Base-by-base conservation (phyloP, 2,329 filamentous ascomycete genomes). In the Fusarium chaquense region DNA sequence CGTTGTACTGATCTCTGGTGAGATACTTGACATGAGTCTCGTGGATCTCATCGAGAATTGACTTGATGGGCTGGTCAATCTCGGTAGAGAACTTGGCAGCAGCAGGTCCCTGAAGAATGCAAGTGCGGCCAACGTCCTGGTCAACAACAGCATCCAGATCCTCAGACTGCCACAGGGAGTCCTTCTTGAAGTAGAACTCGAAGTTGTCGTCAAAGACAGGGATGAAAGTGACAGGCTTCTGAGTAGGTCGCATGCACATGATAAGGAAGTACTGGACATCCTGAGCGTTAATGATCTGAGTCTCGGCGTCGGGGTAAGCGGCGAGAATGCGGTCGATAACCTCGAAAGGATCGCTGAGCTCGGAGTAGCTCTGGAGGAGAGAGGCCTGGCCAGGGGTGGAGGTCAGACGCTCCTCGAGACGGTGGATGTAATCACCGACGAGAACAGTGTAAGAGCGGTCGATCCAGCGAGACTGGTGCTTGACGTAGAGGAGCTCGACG, bases 171-270 rank as follows among this genome's bases (percentile, higher is more conserved):
- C 96, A 99, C 10, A 99, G 87, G 2, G 96, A 99, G 80, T 99
- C 96, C 85, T 99, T 99, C 90, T 99, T 99, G 91, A 99, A 99
- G 85, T 93, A 99, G 83, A 97, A 97, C 79, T 99, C 96, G 73
- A 99, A 99, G 78, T 95, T 97, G 69, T 97, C 94, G 75, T 99
- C 96, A 24, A 99, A 86, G n/a, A 92, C 86, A 7, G 96, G 96
- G 32, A 99, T 94, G 78, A 99, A 99, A 1, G 95, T 96, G 30
- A 97, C 93, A 4, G 96, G 96, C 87, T 99, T 99, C 85, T 99
- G 96, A 41, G 91, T 91, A 49, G 92, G 93, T 38, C 94, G 91
- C 82, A 96, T 91, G 86, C 94, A 98, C 44, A 99, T 90, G 35
- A 97, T 86, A 56, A 99, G 82, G 86, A 99, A 98, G 82, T 98